Evolutionary conservation across 306 rosid species (phyloP).

Genomic region (Malus asiatica): DNA sequence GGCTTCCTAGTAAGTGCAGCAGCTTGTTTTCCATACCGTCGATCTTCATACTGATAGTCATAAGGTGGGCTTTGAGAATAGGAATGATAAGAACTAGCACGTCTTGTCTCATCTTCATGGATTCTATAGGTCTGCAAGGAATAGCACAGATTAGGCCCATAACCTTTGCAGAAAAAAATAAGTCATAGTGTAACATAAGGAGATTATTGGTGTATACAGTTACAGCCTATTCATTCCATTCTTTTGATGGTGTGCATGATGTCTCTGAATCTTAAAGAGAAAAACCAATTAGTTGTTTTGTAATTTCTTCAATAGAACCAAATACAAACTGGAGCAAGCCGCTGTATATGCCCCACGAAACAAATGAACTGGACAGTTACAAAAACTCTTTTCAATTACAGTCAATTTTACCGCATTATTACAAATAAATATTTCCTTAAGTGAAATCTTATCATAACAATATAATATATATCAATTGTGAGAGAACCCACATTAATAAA

Average conservation of each 20-base stretch:
- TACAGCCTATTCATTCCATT: neutral
- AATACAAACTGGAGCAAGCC: neutral
- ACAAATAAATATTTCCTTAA: neutral
- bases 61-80: constrained; percentile 99
- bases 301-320: neutral
- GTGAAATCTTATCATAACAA: neutral
- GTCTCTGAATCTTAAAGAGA: neutral
- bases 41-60: constrained; percentile 90
- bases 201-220: neutral
- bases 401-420: neutral
- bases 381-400: too few species aligned
- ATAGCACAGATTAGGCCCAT: constrained; percentile 15
- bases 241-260: neutral
- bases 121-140: constrained; percentile 44
- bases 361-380: neutral
- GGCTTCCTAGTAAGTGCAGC: constrained; percentile 69
- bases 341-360: too few species aligned
- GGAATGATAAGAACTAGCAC: constrained; percentile 97
- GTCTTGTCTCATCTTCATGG: constrained; percentile 62
- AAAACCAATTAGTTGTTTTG: neutral
- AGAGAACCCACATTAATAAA: neutral
- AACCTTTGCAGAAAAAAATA: neutral
- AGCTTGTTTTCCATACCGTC: constrained; percentile 75
- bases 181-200: constrained; percentile 5
- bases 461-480: neutral